Conservation (phyloP, 495 filamentous ascomycete genomes). For the Aspergillus conjunctus region DNA sequence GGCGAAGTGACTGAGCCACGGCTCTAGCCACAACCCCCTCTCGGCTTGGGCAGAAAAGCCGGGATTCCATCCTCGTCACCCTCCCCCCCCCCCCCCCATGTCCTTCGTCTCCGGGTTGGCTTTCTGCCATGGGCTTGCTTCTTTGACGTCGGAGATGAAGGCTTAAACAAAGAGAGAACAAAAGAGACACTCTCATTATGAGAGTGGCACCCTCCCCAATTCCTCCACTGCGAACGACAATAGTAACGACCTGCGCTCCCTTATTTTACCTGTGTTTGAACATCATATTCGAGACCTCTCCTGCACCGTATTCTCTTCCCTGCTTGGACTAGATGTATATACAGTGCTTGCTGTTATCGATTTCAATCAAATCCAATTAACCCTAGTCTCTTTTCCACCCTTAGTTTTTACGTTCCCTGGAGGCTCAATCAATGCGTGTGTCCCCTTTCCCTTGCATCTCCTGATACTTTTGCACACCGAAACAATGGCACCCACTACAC, state of each 20-base stretch:
- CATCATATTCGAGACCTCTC: background rate
- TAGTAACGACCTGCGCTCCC: background rate
- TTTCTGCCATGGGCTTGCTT: background rate
- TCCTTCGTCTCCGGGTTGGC: background rate
- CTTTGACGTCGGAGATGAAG: background rate
- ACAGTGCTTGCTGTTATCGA: background rate
- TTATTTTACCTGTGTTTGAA: background rate
- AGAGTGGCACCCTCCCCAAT: background rate
- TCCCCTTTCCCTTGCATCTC: background rate
- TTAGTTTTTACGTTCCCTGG: background rate
- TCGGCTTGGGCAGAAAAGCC: background rate
- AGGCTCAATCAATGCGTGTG: background rate
- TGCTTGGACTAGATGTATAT: conserved; percentile 2
- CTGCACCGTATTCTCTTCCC: background rate
- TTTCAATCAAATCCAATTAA: conserved; percentile 9
- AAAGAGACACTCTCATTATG: conserved; percentile 5
- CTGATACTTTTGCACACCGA: background rate
- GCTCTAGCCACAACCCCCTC: background rate
- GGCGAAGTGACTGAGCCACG: background rate
- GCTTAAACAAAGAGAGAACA: background rate
- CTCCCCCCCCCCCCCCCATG: background rate
- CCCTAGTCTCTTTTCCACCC: background rate
- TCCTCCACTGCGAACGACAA: background rate
- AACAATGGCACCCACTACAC: conserved; percentile 8
- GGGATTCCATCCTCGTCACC: background rate